These are phyloP conservation scores for Citrus australasica DNA, from an alignment of 345 rosid species.

Conservation along the genomic window DNA sequence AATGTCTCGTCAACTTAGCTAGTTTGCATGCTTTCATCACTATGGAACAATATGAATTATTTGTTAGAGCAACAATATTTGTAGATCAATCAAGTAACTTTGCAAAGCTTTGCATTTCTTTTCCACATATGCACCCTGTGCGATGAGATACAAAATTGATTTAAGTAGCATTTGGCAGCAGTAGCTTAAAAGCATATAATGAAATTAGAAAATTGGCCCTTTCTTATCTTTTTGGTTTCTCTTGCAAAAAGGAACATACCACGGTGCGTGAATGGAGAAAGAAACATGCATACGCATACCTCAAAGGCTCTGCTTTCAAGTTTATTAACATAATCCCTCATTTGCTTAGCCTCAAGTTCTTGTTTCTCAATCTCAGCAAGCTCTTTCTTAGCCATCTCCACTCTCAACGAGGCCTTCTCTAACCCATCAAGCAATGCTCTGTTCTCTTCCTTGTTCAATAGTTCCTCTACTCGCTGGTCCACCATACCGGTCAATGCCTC, in stretches of 20 bases:
- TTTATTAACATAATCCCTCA: conserved; percentile 48
- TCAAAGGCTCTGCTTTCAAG: conserved; percentile 67
- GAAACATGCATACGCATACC: conserved; percentile 24
- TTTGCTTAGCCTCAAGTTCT: conserved; percentile 52
- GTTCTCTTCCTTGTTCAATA: conserved; percentile 71
- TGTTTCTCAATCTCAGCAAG: conserved; percentile 76
- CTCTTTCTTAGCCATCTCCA: conserved; percentile 64
- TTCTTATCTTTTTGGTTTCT: no score
- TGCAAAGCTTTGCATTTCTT: neutral
- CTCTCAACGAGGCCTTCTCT: conserved; percentile 68
- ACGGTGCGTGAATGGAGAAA: neutral
- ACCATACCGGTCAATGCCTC: conserved; percentile 63
- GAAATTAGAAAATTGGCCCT: neutral
- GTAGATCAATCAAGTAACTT: neutral
- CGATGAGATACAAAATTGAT: neutral
- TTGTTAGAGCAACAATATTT: neutral
- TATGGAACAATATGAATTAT: neutral
- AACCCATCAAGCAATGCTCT: conserved; percentile 66
- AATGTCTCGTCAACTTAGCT: neutral
- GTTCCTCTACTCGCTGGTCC: conserved; percentile 62
- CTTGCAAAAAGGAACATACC: neutral
- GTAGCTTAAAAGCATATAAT: neutral
- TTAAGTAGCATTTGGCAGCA: neutral
- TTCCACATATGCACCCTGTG: neutral
- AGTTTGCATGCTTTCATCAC: neutral